Evolutionary conservation across 768 basidiomycete species (phyloP).

Genomic region (Strobilomyces echinocephalus): DNA sequence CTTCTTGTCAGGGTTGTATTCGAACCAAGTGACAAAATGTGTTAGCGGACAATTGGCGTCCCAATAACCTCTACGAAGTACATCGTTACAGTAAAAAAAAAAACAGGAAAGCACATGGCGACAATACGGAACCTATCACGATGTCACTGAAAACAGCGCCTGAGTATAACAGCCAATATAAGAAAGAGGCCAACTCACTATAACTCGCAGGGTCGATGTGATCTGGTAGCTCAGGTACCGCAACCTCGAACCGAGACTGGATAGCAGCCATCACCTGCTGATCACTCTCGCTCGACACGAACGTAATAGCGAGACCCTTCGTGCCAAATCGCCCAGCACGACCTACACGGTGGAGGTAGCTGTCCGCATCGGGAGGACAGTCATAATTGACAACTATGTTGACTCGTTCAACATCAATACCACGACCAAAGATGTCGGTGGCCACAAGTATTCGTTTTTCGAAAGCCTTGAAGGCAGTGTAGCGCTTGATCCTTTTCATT

Average conservation of each 20-base stretch:
- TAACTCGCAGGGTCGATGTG: conserved; percentile 93
- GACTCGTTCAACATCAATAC: conserved; percentile 99
- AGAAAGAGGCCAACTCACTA: conserved; percentile 53
- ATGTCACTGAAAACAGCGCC: conserved; percentile 34
- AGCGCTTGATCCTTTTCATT: conserved; percentile 73
- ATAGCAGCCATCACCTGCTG: conserved; percentile 92
- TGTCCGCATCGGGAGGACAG: conserved; percentile 94
- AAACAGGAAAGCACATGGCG: conserved; percentile 5
- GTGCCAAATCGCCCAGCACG: conserved; percentile 99
- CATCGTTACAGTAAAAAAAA: conserved; percentile 21
- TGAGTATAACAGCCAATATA: not conserved
- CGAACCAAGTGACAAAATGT: conserved; percentile 5
- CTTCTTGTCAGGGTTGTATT: not conserved
- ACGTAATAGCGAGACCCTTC: conserved; percentile 97
- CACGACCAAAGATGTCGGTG: conserved; percentile 98
- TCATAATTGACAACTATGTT: conserved; percentile 99
- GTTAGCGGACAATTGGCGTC: not conserved
- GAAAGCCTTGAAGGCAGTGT: conserved; percentile 98
- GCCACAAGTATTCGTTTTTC: conserved; percentile 99
- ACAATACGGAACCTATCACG: conserved; percentile 32
- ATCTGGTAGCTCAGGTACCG: conserved; percentile 90
- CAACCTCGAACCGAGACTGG: conserved; percentile 95
- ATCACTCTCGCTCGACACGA: conserved; percentile 88
- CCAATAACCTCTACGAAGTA: conserved; percentile 14
- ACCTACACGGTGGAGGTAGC: conserved; percentile 97